These are phyloP conservation scores for Microthlaspi erraticum DNA, from an alignment of 345 rosid species.

Conservation along the genomic window DNA sequence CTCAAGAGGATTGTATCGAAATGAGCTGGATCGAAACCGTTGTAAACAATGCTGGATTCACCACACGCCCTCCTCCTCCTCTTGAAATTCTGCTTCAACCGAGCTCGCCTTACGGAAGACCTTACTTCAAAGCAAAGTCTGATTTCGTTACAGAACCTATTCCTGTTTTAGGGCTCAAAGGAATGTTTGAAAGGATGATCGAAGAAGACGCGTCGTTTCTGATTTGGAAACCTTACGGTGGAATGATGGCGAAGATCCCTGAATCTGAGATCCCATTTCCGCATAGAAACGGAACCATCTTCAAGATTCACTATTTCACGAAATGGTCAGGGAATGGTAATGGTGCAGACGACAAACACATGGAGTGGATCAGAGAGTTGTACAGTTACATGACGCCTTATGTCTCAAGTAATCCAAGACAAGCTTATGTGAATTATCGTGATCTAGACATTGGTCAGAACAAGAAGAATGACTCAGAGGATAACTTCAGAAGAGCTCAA, in stretches of 20 bases:
- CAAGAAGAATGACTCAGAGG: slow-evolving; percentile 19
- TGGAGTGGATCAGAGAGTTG: slow-evolving; percentile 51
- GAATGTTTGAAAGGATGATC: not conserved
- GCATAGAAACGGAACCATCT: slow-evolving; percentile 53
- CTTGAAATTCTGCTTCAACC: slow-evolving; percentile 54
- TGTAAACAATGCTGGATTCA: slow-evolving; percentile 54
- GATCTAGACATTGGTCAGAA: slow-evolving; percentile 71
- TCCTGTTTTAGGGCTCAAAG: not conserved
- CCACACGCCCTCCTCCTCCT: slow-evolving; percentile 34
- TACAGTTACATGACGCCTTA: slow-evolving; percentile 61
- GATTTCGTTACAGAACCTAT: slow-evolving; percentile 47
- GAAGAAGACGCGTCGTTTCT: not conserved
- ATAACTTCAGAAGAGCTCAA: slow-evolving; percentile 45
- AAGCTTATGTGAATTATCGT: slow-evolving; percentile 64
- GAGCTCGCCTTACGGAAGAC: slow-evolving; percentile 44
- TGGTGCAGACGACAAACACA: slow-evolving; percentile 9
- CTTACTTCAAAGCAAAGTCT: not conserved
- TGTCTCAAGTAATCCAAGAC: slow-evolving; percentile 57
- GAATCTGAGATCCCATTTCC: slow-evolving; percentile 59
- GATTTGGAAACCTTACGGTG: slow-evolving; percentile 62
- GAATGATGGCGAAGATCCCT: slow-evolving; percentile 54
- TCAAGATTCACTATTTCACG: slow-evolving; percentile 32
- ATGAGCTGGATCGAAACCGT: slow-evolving; percentile 63
- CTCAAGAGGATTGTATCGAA: slow-evolving; percentile 49
- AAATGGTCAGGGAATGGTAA: slow-evolving; percentile 43